phyloP scores from a whole-genome alignment of 1,284 basidiomycete genomes.

The Cystobasidium sp. region DNA sequence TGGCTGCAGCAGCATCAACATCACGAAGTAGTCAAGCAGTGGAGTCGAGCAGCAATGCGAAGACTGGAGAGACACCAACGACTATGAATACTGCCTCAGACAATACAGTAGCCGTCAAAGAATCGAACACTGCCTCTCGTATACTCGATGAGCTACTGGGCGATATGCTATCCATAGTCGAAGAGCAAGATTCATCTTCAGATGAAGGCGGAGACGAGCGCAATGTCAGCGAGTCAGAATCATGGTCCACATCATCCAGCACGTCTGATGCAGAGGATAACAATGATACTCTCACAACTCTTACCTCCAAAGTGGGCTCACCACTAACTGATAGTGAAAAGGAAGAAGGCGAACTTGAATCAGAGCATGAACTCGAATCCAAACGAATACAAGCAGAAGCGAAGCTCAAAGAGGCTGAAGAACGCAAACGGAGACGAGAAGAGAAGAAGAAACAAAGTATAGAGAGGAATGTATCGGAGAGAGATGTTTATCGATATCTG shows the following conservation, averaged over 20 bases:
- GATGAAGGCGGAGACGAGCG: not conserved
- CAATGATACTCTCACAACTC: not conserved
- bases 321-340: not conserved
- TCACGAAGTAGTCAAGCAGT: too few relatives aligned
- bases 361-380: not conserved
- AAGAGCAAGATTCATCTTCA: not conserved
- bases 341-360: conserved; percentile 40
- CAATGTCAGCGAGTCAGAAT: not conserved
- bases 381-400: not conserved
- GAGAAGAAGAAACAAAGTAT: conserved; percentile 14
- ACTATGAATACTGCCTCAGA: not conserved
- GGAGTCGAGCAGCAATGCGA: too few relatives aligned
- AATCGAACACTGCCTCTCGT: not conserved
- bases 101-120: not conserved
- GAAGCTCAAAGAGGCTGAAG: conserved; percentile 4
- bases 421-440: not conserved
- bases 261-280: not conserved
- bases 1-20: too few relatives aligned
- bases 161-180: conserved; percentile 32
- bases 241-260: conserved; percentile 1
- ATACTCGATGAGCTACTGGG: conserved; percentile 35
- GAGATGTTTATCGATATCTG: conserved; percentile 18
- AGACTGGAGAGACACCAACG: not conserved
- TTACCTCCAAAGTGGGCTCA: not conserved
- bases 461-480: conserved; percentile 14